These are phyloP conservation scores for Monilinia vaccinii-corymbosi DNA, from an alignment of 2,329 filamentous ascomycete genomes.

Conservation along the genomic window DNA sequence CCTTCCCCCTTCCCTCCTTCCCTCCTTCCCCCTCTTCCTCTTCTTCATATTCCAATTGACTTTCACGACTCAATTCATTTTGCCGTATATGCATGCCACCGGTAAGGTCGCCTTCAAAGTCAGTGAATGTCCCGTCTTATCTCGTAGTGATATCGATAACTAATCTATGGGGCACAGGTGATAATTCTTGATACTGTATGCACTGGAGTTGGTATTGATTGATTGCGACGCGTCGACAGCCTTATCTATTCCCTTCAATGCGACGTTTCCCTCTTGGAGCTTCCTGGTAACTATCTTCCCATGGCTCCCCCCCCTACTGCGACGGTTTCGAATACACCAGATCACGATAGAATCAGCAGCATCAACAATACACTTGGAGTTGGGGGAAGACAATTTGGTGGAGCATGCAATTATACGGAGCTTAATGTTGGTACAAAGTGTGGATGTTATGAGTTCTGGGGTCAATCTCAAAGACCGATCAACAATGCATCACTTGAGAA, in stretches of 20 bases:
- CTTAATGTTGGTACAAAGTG: conserved; percentile 37
- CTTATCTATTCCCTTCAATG: conserved; percentile 17
- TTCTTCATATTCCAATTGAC: too few species aligned
- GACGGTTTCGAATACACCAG: conserved; percentile 24
- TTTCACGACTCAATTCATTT: background rate
- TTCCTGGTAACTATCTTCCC: conserved; percentile 15
- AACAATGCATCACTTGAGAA: background rate
- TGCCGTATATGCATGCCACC: background rate
- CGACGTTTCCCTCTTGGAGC: conserved; percentile 13
- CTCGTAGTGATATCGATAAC: background rate
- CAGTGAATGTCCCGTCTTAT: background rate
- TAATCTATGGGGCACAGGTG: background rate
- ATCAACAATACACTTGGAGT: conserved; percentile 14
- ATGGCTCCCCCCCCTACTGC: conserved; percentile 24
- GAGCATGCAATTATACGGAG: conserved; percentile 44
- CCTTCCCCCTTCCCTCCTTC: too few species aligned
- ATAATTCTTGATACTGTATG: conserved; percentile 1
- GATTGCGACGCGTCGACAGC: conserved; percentile 21
- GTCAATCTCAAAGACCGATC: conserved; percentile 27
- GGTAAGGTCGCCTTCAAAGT: background rate
- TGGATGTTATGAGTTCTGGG: conserved; percentile 46
- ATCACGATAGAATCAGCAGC: conserved; percentile 20
- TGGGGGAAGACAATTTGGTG: conserved; percentile 33
- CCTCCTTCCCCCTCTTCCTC: too few species aligned
- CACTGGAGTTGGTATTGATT: background rate